Conservation (phyloP, 2,329 filamentous ascomycete species). For the Aspergillus cejpii region DNA sequence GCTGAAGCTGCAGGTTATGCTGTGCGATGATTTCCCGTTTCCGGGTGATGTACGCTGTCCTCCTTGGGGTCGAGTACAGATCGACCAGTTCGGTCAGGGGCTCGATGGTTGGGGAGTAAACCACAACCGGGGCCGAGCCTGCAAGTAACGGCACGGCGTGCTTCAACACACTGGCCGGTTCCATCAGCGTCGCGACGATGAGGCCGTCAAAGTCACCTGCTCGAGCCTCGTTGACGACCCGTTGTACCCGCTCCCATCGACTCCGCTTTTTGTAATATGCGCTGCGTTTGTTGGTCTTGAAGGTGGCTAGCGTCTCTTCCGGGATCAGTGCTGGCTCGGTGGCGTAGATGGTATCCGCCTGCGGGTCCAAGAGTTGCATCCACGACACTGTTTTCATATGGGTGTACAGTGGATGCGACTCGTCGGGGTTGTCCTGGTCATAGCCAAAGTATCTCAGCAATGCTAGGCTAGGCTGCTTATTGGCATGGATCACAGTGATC, state of each 20-base stretch:
- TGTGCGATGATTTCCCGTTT: conserved; percentile 21
- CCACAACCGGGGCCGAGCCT: conserved; percentile 75
- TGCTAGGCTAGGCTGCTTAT: conserved; percentile 79
- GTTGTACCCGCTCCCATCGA: conserved; percentile 66
- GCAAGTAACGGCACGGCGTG: conserved; percentile 71
- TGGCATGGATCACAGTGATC: conserved; percentile 51
- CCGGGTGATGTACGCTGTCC: conserved; percentile 59
- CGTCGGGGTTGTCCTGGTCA: conserved; percentile 59
- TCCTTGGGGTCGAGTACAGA: conserved; percentile 71
- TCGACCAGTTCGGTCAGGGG: conserved; percentile 71
- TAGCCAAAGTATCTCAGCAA: conserved; percentile 86
- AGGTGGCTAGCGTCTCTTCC: conserved; percentile 56
- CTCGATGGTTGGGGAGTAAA: conserved; percentile 78
- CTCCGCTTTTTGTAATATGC: conserved; percentile 84
- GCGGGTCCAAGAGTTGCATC: conserved; percentile 79
- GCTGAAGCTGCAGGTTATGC: background rate
- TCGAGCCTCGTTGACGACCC: conserved; percentile 67
- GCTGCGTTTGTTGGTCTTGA: conserved; percentile 76
- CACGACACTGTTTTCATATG: conserved; percentile 81
- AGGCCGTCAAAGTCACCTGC: conserved; percentile 76
- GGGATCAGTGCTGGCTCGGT: conserved; percentile 56
- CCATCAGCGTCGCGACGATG: conserved; percentile 74
- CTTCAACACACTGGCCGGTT: conserved; percentile 67
- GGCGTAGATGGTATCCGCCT: conserved; percentile 65
- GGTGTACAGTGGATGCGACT: conserved; percentile 69